phyloP scores from a whole-genome alignment of 371 early-diverging fungal species.

The Syncephalastrum racemosum region DNA sequence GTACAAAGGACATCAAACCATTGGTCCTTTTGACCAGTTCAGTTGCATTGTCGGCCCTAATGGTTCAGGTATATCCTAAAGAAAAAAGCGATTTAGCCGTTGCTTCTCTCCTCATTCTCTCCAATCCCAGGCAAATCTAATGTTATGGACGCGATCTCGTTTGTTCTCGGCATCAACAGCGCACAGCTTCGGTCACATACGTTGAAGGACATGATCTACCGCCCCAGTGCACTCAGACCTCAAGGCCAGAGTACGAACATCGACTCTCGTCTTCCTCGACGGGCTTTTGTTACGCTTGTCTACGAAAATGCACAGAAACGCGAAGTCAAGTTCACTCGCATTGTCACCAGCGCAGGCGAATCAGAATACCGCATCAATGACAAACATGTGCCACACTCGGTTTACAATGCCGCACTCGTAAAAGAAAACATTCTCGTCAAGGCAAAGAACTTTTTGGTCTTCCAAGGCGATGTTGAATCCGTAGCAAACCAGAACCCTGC shows the following conservation, averaged over 20 bases:
- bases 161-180: constrained; percentile 94
- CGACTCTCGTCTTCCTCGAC: constrained; percentile 42
- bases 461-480: constrained; percentile 98
- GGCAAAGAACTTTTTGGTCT: constrained; percentile 97
- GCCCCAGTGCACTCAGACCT: constrained; percentile 53
- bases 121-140: constrained; percentile 87
- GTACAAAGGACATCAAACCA: constrained; percentile 89
- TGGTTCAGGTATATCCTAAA: constrained; percentile 77
- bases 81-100: constrained; percentile 3
- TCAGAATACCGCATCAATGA: constrained; percentile 91
- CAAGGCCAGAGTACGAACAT: constrained; percentile 20
- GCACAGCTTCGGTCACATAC: constrained; percentile 85
- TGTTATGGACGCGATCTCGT: constrained; percentile 98
- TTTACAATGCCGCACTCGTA: constrained; percentile 82
- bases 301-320: constrained; percentile 64
- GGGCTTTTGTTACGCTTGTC: constrained; percentile 79
- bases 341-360: constrained; percentile 70
- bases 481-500: constrained; percentile 96
- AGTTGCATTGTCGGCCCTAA: constrained; percentile 99
- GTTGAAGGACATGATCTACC: constrained; percentile 90
- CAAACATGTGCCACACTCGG: constrained; percentile 61
- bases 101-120: constrained; percentile 15
- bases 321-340: constrained; percentile 65
- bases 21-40: constrained; percentile 97
- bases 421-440: constrained; percentile 91